Evolutionary conservation across 352 stramenopile genomes (phyloP).

Genomic region (Phytophthora tentaculata): DNA sequence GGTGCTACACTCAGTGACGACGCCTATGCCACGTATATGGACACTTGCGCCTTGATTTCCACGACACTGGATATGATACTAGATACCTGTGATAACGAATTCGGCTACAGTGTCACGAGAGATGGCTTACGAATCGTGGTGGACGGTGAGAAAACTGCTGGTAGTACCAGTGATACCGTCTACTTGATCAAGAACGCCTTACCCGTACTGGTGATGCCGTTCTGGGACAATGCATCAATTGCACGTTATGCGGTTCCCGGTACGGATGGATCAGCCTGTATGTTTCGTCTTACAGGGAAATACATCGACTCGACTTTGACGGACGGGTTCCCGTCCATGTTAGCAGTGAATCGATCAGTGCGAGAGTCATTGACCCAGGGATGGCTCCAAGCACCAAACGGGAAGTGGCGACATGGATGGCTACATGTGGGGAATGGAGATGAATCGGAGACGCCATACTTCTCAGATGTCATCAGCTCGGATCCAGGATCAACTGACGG

Average conservation of each 20-base stretch:
- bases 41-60: constrained; percentile 35
- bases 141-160: constrained; percentile 14
- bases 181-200: constrained; percentile 39
- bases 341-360: constrained; percentile 24
- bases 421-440: constrained; percentile 37
- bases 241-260: constrained; percentile 42
- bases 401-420: constrained; percentile 53
- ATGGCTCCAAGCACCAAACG: constrained; percentile 39
- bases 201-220: constrained; percentile 54
- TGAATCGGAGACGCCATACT: constrained; percentile 26
- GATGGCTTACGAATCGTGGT: constrained; percentile 39
- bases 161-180: constrained; percentile 25
- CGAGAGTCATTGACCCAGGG: constrained; percentile 43
- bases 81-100: constrained; percentile 32
- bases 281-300: constrained; percentile 48
- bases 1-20: constrained; percentile 19
- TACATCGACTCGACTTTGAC: constrained; percentile 33
- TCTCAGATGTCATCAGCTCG: constrained; percentile 47
- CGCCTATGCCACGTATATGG: constrained; percentile 26
- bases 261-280: constrained; percentile 44
- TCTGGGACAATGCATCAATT: constrained; percentile 41
- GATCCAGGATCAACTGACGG: constrained; percentile 31
- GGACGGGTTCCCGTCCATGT: constrained; percentile 16
- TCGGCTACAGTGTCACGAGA: constrained; percentile 37
- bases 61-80: constrained; percentile 35